Conservation (phyloP, 257 asterid species). For the Galeopsis tetrahit region DNA sequence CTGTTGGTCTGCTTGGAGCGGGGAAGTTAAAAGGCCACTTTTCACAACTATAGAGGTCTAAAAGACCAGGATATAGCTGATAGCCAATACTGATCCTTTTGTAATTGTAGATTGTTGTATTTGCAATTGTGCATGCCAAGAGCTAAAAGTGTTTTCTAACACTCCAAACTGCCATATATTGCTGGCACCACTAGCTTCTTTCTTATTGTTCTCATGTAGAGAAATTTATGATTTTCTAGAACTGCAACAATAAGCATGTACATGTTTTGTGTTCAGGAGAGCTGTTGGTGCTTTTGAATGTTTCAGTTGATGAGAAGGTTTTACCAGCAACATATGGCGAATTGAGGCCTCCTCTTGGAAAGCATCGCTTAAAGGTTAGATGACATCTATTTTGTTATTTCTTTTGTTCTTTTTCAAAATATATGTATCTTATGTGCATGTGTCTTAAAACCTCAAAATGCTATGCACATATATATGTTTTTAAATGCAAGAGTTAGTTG, state of each 20-base stretch:
- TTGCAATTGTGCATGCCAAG: not conserved
- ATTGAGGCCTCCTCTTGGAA: constrained; percentile 96
- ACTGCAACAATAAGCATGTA: constrained; percentile 23
- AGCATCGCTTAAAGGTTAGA: constrained; percentile 88
- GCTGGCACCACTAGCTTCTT: constrained; percentile 25
- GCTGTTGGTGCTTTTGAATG: constrained; percentile 71
- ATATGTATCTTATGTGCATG: not conserved
- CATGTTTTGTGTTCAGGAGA: constrained; percentile 60
- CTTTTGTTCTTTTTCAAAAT: not conserved
- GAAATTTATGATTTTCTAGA: constrained; percentile 23
- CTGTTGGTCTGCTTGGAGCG: not conserved
- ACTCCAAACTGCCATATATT: constrained; percentile 1
- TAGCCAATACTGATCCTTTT: not conserved
- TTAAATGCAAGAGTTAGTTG: constrained; percentile 8
- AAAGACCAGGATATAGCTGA: not conserved
- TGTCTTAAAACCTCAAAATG: constrained; percentile 3
- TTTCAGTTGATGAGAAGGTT: constrained; percentile 77
- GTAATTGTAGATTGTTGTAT: not conserved
- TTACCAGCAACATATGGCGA: constrained; percentile 89
- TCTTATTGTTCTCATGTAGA: not conserved
- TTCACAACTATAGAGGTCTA: not conserved
- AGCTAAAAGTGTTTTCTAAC: constrained; percentile 1
- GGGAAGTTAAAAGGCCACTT: not conserved
- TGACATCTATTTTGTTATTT: constrained; percentile 25
- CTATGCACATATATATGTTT: not conserved